phyloP scores from a whole-genome alignment of 2,329 filamentous ascomycete genomes.

The Metarhizium guizhouense region DNA sequence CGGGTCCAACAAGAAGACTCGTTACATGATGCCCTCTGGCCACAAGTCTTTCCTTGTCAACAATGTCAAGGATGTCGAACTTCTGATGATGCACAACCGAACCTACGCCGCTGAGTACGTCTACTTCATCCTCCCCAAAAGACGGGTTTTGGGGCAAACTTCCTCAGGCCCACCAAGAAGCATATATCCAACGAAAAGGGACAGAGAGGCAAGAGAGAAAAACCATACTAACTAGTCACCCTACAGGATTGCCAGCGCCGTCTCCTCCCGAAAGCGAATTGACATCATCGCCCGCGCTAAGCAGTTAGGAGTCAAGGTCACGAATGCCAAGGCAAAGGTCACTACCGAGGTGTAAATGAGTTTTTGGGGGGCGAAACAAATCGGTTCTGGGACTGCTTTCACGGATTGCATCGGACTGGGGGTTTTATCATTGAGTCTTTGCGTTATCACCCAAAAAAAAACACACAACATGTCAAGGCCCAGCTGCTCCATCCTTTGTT shows the following conservation, averaged over 20 bases:
- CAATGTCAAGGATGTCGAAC: conserved; percentile 92
- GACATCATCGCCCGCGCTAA: conserved; percentile 96
- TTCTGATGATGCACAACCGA: conserved; percentile 99
- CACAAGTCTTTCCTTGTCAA: conserved; percentile 99
- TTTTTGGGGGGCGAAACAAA: conserved; percentile 1
- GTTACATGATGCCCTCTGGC: conserved; percentile 96
- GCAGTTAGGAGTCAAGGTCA: conserved; percentile 98
- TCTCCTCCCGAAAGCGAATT: conserved; percentile 97
- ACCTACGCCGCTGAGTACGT: conserved; percentile 98
- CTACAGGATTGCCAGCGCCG: conserved; percentile 89
- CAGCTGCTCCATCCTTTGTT: neutral
- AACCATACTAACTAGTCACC: neutral
- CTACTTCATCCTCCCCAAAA: neutral
- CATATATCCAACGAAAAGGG: no score
- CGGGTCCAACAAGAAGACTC: conserved; percentile 98
- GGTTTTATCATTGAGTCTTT: conserved; percentile 1
- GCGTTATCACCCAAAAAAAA: conserved; percentile 1
- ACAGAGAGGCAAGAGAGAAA: neutral
- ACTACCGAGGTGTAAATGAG: conserved; percentile 74
- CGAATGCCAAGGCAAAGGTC: conserved; percentile 98
- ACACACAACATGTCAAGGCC: neutral
- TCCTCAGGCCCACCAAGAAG: no score
- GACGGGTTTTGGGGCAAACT: no score
- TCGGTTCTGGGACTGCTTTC: conserved; percentile 5
- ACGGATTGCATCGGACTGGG: conserved; percentile 7